Conservation (phyloP, 495 filamentous ascomycete species). For the Monascus purpureus region DNA sequence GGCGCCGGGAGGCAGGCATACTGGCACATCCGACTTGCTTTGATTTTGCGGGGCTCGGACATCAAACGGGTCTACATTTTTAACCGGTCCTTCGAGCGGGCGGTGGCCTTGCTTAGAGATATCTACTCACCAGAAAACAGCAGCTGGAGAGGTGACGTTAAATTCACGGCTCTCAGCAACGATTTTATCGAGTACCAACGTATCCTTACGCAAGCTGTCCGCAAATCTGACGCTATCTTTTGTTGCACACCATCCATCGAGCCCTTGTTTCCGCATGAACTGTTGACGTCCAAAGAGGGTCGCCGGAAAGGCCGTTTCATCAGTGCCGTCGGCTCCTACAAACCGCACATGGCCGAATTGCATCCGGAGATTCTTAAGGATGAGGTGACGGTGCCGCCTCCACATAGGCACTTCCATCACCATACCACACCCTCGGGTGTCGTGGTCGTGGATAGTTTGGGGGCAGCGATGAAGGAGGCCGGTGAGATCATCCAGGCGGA, state of each 20-base stretch:
- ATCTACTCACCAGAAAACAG: constrained; percentile 39
- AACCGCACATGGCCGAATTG: constrained; percentile 73
- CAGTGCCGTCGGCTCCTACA: constrained; percentile 72
- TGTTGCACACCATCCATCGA: constrained; percentile 52
- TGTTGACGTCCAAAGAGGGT: constrained; percentile 53
- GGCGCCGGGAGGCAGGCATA: constrained; percentile 85
- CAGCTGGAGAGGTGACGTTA: constrained; percentile 42
- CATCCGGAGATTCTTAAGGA: constrained; percentile 59
- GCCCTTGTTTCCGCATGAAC: constrained; percentile 49
- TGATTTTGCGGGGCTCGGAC: constrained; percentile 56
- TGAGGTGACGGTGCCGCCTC: constrained; percentile 41
- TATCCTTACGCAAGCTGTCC: constrained; percentile 50
- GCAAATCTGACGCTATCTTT: constrained; percentile 64
- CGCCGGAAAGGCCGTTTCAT: constrained; percentile 65
- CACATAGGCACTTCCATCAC: constrained; percentile 50
- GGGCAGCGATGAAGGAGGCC: constrained; percentile 68
- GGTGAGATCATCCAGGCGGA: constrained; percentile 79
- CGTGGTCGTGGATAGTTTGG: constrained; percentile 69
- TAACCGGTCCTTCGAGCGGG: constrained; percentile 54
- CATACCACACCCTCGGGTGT: constrained; percentile 60
- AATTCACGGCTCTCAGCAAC: constrained; percentile 57
- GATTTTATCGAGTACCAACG: constrained; percentile 57
- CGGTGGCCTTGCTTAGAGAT: constrained; percentile 37
- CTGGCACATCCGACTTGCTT: constrained; percentile 78
- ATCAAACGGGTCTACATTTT: constrained; percentile 69